Conservation (phyloP, 352 stramenopile species). For the Globisporangium alternatum region DNA sequence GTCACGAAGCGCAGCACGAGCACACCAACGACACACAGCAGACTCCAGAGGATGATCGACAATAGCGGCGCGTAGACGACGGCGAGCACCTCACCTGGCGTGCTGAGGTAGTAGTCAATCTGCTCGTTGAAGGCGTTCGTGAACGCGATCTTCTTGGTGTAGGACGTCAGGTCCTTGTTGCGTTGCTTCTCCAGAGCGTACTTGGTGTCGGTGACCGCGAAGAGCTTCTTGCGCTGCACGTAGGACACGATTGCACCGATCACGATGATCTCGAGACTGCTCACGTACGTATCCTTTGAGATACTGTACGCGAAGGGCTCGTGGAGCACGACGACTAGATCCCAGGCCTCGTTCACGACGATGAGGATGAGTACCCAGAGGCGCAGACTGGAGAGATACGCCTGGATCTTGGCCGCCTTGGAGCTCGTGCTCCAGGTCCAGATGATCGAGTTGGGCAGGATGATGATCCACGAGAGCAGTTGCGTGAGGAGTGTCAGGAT, state of each 20-base stretch:
- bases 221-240: constrained; percentile 16
- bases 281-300: constrained; percentile 30
- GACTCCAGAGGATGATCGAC: constrained; percentile 22
- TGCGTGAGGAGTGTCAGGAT: constrained; percentile 26
- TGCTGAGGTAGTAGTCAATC: constrained; percentile 23
- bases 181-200: constrained; percentile 33
- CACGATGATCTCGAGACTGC: constrained; percentile 31
- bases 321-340: constrained; percentile 26
- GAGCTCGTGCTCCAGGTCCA: constrained; percentile 41
- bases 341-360: constrained; percentile 27
- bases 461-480: constrained; percentile 48
- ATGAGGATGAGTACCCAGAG: constrained; percentile 37
- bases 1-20: constrained; percentile 21
- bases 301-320: constrained; percentile 36
- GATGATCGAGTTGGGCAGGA: constrained; percentile 47
- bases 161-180: constrained; percentile 24
- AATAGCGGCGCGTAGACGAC: constrained; percentile 36
- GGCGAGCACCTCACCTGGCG: constrained; percentile 19
- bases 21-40: constrained; percentile 15
- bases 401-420: constrained; percentile 27
- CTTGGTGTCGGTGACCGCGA: constrained; percentile 26
- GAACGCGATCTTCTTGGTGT: constrained; percentile 22
- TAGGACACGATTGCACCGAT: constrained; percentile 18
- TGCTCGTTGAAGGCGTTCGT: constrained; percentile 39
- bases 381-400: constrained; percentile 33